Evolutionary conservation across 768 basidiomycete genomes (phyloP), one percentile per base, ranked within the genome.

Genomic region (Hypholoma sublateritium): DNA sequence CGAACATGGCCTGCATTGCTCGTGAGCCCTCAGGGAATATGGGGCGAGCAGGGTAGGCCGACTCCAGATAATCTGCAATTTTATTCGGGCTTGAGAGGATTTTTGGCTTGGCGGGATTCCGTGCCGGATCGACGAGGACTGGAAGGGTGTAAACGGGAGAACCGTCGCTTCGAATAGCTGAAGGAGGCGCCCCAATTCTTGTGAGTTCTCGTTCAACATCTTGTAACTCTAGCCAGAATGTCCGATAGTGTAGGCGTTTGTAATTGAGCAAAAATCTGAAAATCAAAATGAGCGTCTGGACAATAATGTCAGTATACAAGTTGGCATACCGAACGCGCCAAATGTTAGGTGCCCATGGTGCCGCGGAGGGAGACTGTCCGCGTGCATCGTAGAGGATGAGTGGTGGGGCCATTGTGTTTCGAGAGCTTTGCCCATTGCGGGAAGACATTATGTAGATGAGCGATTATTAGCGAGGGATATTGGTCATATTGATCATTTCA

Each of bases 341-440:
- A 25, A 87, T 78, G 59, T 87, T 88, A 25, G 89, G 89, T 50
- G 85, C 84, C 88, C 88, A 91, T n/a, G 88, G 80, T 52, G 87
- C 84, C 1, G 83, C 75, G 8, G 46, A 47, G 24, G 46, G 46
- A 12, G 76, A 77, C 48, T 75, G 76, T 9, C 86, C 84, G 34
- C 80, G 83, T 19, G 85, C 76, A 59, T 91, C 89, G 66, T 89
- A 91, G 14, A 91, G 73, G 14, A 76, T 82, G 58, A 91, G 85
- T 12, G 85, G 81, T 17, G 72, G 71, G 22, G 67, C 62, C 43
- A 60, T 58, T 59, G 58, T 14, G 43, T 56, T 13, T 19, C 66
- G 60, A 8, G 63, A 64, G 47, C 61, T 58, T 46, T 25, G 22
- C 16, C 59, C 56, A 48, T 61, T 55, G 21, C 60, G 62, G 37